These are phyloP conservation scores for Eimeria acervulina DNA, from an alignment of 169 alveolate species.

Conservation along the genomic window DNA sequence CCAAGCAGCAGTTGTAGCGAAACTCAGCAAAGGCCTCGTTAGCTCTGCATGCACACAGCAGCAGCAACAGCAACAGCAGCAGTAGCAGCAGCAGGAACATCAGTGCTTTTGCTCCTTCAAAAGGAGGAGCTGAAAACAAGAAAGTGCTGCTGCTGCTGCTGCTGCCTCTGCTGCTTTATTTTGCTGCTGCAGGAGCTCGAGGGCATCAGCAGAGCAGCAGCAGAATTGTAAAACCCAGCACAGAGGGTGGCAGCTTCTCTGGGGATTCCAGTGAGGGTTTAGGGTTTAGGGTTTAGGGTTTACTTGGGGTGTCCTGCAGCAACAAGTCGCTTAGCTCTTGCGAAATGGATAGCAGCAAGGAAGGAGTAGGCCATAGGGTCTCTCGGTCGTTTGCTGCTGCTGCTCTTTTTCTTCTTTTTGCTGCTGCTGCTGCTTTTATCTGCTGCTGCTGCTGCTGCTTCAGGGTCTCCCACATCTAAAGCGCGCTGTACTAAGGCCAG, in stretches of 20 bases:
- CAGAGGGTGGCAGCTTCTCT: neutral
- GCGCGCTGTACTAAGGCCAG: constrained; percentile 17
- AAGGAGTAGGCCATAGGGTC: constrained; percentile 22
- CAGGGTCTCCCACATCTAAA: neutral
- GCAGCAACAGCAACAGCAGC: neutral
- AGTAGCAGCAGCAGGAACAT: neutral
- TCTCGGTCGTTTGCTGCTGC: constrained; percentile 14
- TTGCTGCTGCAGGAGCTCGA: neutral
- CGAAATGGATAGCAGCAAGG: constrained; percentile 26
- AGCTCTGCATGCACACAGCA: neutral
- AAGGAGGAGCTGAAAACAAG: neutral
- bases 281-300: constrained; percentile 35
- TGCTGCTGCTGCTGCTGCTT: no score
- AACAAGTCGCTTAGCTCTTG: neutral
- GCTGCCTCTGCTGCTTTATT: neutral
- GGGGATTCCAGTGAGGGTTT: neutral
- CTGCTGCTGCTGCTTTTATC: neutral
- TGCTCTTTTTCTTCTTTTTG: constrained; percentile 26
- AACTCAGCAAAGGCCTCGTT: constrained; percentile 24
- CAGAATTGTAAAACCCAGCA: neutral
- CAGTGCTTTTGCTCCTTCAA: neutral
- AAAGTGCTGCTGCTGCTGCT: neutral
- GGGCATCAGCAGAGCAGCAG: constrained; percentile 9
- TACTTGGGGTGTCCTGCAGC: constrained; percentile 54
- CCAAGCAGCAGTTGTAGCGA: constrained; percentile 27